A percentile compares a stretch with the other conserved stretches of the same genome.
Conservation (phyloP, 192 early-diverging fungal species). For the Gonapodya sp. region DNA sequence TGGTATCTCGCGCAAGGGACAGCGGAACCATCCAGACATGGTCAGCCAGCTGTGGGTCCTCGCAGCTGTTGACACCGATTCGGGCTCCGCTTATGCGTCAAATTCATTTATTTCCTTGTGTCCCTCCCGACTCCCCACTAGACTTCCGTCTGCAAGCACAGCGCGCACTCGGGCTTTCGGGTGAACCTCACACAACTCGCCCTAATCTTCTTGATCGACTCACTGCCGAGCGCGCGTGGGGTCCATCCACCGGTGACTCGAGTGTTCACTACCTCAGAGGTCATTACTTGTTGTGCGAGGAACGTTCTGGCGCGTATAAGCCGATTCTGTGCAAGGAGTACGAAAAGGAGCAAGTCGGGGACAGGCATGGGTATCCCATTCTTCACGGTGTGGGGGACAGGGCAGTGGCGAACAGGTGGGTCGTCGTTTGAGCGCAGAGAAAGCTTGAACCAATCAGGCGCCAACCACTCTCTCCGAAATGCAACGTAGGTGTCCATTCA, state of each 20-base stretch:
- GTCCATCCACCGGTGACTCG: background rate
- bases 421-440: too few species aligned
- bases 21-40: background rate
- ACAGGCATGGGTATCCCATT: background rate
- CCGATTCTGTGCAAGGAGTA: conserved; percentile 6
- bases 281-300: background rate
- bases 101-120: background rate
- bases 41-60: background rate
- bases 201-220: background rate
- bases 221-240: background rate
- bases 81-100: too few species aligned
- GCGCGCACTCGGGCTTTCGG: background rate
- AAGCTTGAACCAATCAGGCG: too few species aligned
- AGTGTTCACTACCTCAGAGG: background rate
- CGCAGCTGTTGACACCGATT: too few species aligned
- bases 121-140: background rate
- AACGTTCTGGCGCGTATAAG: background rate
- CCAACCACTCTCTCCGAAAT: background rate
- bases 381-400: background rate
- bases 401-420: background rate
- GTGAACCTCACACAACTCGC: background rate
- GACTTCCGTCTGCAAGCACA: background rate
- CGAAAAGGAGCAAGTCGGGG: background rate
- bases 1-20: too few species aligned
- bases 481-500: background rate